phyloP scores from a whole-genome alignment of 2,329 filamentous ascomycete species.

The Epicoccum nigrum region DNA sequence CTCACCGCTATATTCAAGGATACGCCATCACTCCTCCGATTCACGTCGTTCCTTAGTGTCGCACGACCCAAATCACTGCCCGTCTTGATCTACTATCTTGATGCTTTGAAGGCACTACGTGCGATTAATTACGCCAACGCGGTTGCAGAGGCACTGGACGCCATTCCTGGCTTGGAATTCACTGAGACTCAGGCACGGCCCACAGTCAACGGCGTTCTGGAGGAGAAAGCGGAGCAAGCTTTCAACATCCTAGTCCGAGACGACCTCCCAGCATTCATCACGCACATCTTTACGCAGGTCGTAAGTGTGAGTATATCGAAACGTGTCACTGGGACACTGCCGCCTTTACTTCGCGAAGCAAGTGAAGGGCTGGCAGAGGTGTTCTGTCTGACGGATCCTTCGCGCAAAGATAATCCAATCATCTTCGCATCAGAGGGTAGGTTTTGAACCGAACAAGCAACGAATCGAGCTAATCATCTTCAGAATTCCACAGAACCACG shows the following conservation, averaged over 20 bases:
- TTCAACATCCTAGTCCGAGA: constrained; percentile 69
- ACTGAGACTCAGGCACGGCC: constrained; percentile 57
- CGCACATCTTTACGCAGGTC: constrained; percentile 70
- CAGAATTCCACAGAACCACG: constrained; percentile 75
- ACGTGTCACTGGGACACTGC: constrained; percentile 70
- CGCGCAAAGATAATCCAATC: constrained; percentile 74
- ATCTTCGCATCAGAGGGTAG: constrained; percentile 76
- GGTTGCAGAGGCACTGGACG: constrained; percentile 65
- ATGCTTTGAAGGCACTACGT: constrained; percentile 71
- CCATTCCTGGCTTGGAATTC: constrained; percentile 63
- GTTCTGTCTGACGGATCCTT: constrained; percentile 78
- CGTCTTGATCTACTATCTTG: constrained; percentile 73
- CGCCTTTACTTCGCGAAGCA: constrained; percentile 68
- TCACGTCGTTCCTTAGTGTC: constrained; percentile 69
- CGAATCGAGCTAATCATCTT: constrained; percentile 11
- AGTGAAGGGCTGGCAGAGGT: constrained; percentile 78
- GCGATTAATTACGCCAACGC: constrained; percentile 75
- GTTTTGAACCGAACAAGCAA: constrained; percentile 5
- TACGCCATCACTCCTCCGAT: constrained; percentile 66
- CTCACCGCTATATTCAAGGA: constrained; percentile 69
- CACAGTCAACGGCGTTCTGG: constrained; percentile 64
- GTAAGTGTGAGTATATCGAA: constrained; percentile 73
- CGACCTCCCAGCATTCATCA: constrained; percentile 74
- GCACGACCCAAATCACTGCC: constrained; percentile 68
- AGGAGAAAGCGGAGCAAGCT: constrained; percentile 68